These are phyloP conservation scores for Citrus reticulata DNA, from an alignment of 345 rosid genomes.

Conservation along the genomic window DNA sequence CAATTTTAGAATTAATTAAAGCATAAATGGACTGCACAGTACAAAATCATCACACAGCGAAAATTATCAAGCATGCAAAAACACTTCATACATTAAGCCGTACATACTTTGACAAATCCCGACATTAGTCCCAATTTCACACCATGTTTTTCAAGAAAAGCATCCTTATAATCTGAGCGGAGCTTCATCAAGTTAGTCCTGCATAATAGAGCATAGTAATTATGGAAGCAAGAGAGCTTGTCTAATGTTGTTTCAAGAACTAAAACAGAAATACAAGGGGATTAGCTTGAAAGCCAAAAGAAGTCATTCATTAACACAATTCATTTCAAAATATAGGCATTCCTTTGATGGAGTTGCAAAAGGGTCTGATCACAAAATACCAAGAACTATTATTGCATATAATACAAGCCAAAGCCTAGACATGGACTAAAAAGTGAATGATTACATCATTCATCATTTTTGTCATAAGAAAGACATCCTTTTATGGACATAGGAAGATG, in stretches of 20 bases:
- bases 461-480: background rate
- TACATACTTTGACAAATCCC: constrained; percentile 79
- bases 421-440: background rate
- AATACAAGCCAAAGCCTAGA: constrained; percentile 1
- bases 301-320: background rate
- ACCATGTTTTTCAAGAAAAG: constrained; percentile 92
- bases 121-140: constrained; percentile 98
- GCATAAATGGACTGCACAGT: background rate
- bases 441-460: background rate
- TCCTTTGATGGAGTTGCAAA: background rate
- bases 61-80: background rate
- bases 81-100: background rate
- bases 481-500: background rate
- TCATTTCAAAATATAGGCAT: background rate
- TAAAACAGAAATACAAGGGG: background rate
- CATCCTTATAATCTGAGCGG: constrained; percentile 95
- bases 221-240: background rate
- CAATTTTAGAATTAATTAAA: background rate
- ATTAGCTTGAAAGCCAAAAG: background rate
- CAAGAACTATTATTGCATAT: background rate
- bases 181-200: constrained; percentile 99
- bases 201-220: constrained; percentile 13
- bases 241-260: background rate
- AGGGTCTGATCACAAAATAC: background rate
- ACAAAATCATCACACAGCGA: background rate